phyloP scores from a whole-genome alignment of 208 protist genomes.

The Porcisia hertigi region DNA sequence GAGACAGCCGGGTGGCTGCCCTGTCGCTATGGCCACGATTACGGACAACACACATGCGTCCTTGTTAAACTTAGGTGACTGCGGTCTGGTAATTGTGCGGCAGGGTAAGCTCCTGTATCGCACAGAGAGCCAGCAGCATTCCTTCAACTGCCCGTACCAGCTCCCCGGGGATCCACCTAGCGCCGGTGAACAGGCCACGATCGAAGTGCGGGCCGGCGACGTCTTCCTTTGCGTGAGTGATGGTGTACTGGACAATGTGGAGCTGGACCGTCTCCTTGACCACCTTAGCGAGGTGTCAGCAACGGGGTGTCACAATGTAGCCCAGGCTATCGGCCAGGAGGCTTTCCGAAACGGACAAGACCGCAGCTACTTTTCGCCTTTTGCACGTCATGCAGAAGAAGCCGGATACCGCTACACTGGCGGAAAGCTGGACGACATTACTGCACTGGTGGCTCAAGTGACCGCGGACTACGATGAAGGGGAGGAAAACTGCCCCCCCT shows the following conservation, averaged over 20 bases:
- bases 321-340: conserved; percentile 50
- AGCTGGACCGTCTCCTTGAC: conserved; percentile 56
- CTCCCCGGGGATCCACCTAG: conserved; percentile 78
- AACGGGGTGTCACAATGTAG: conserved; percentile 61
- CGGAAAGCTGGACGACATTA: conserved; percentile 89
- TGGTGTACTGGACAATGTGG: conserved; percentile 86
- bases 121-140: conserved; percentile 77
- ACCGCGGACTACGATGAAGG: conserved; percentile 30
- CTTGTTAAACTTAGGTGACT: conserved; percentile 89
- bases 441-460: conserved; percentile 78
- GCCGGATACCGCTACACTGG: conserved; percentile 70
- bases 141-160: conserved; percentile 88
- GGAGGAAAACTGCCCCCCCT: conserved; percentile 34
- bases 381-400: conserved; percentile 65
- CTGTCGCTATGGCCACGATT: conserved; percentile 69
- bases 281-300: conserved; percentile 44
- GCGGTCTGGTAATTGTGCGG: conserved; percentile 70
- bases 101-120: conserved; percentile 64
- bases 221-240: conserved; percentile 82
- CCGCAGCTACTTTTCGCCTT: conserved; percentile 67
- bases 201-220: conserved; percentile 69
- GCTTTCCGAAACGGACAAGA: conserved; percentile 62
- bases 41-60: conserved; percentile 56
- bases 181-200: conserved; percentile 53
- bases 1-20: conserved; percentile 64